Evolutionary conservation across 352 stramenopile genomes (phyloP).

Genomic region (Phytophthora idaei): DNA sequence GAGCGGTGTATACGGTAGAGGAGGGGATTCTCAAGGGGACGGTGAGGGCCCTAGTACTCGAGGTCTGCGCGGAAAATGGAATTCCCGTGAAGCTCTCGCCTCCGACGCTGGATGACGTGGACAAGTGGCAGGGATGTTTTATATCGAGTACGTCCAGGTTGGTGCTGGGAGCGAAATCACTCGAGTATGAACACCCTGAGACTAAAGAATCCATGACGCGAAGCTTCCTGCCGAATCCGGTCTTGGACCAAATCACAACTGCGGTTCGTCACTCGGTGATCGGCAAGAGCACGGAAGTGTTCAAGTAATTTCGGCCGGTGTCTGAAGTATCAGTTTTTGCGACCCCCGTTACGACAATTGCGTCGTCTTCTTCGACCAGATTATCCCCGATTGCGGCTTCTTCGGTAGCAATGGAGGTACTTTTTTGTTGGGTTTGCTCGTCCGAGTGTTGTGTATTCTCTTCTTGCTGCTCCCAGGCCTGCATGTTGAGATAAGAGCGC

Average conservation of each 20-base stretch:
- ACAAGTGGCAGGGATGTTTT: conserved; percentile 79
- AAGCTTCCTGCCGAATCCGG: conserved; percentile 42
- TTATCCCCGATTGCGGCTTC: not conserved
- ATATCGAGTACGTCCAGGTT: conserved; percentile 86
- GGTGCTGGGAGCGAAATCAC: conserved; percentile 57
- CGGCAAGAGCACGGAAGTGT: conserved; percentile 63
- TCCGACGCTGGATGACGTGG: conserved; percentile 56
- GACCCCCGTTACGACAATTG: conserved; percentile 7
- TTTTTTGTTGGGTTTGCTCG: conserved; percentile 6
- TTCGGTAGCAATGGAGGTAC: conserved; percentile 7
- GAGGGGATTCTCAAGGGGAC: conserved; percentile 81
- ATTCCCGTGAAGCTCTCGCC: conserved; percentile 65
- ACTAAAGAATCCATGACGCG: conserved; percentile 31
- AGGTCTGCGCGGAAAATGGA: conserved; percentile 55
- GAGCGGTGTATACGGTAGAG: conserved; percentile 64
- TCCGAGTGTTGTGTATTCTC: conserved; percentile 13
- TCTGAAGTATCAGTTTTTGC: not conserved
- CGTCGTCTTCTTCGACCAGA: conserved; percentile 2
- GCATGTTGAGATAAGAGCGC: conserved; percentile 26
- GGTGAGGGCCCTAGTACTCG: conserved; percentile 73
- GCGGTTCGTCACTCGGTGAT: conserved; percentile 55
- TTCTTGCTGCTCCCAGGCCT: conserved; percentile 40
- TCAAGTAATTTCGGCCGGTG: conserved; percentile 40
- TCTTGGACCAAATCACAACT: conserved; percentile 53
- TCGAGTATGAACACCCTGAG: conserved; percentile 56